A percentile compares a stretch with the other conserved stretches of the same genome.
phyloP scores from a whole-genome alignment of 768 basidiomycete genomes.

The Trametes gibbosa region DNA sequence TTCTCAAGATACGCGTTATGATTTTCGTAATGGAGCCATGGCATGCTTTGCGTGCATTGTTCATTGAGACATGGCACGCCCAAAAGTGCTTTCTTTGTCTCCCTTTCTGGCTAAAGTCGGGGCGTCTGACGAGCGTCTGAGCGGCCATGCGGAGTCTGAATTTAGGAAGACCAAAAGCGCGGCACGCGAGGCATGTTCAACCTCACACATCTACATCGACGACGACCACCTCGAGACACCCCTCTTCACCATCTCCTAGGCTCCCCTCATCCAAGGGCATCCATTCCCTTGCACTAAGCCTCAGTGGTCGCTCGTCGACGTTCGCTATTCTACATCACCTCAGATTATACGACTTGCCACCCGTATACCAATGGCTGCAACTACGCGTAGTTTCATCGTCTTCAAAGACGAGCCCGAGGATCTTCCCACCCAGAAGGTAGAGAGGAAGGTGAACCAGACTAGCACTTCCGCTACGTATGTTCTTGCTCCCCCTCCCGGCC shows the following conservation, averaged over 20 bases:
- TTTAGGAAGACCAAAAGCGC: neutral
- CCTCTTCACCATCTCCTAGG: neutral
- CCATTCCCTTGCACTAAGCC: neutral
- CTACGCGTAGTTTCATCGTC: slow-evolving; percentile 23
- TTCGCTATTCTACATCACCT: neutral
- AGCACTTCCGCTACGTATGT: slow-evolving; percentile 10
- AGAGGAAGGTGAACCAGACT: slow-evolving; percentile 26
- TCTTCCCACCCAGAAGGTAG: slow-evolving; percentile 10
- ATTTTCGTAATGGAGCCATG: no score
- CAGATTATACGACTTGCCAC: neutral
- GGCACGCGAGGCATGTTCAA: slow-evolving; percentile 13
- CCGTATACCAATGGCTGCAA: slow-evolving; percentile 15
- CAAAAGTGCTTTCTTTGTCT: neutral
- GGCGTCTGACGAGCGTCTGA: neutral
- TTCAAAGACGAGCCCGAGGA: slow-evolving; percentile 26
- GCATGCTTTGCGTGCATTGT: neutral
- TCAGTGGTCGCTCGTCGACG: slow-evolving; percentile 10
- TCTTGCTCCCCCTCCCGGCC: slow-evolving; percentile 22
- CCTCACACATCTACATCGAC: slow-evolving; percentile 15
- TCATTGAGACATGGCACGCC: neutral
- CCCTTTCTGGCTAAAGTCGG: neutral
- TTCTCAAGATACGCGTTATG: neutral
- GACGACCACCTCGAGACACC: slow-evolving; percentile 13
- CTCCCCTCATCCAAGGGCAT: neutral
- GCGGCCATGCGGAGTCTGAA: slow-evolving; percentile 8